phyloP scores from a whole-genome alignment of 139 green algal genomes.

The Astrephomene gubernaculifera region DNA sequence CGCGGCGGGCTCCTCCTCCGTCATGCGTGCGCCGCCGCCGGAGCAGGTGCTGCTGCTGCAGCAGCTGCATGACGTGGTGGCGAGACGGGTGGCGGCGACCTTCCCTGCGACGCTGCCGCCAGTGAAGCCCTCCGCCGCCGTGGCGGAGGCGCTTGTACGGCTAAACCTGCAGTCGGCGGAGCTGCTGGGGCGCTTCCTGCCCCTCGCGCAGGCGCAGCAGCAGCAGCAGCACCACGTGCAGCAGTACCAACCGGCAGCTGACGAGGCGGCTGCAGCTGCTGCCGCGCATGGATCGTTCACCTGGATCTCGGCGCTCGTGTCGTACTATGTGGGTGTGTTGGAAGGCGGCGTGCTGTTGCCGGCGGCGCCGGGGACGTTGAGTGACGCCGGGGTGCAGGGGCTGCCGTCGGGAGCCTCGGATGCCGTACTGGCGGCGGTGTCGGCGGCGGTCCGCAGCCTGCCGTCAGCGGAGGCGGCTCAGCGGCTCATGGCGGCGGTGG shows the following conservation, averaged over 20 bases:
- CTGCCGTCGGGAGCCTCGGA: neutral
- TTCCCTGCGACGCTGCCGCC: constrained; percentile 58
- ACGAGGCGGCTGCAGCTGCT: neutral
- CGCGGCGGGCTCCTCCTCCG: neutral
- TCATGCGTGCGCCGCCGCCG: neutral
- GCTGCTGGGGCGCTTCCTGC: constrained; percentile 64
- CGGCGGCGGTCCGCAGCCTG: constrained; percentile 7
- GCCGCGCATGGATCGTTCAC: neutral
- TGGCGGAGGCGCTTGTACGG: constrained; percentile 60
- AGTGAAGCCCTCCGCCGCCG: neutral
- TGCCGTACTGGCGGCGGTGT: constrained; percentile 33
- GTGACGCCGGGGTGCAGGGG: neutral
- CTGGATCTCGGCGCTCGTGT: constrained; percentile 41
- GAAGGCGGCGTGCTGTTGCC: constrained; percentile 46
- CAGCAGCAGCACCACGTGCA: no score
- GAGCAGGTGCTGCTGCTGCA: constrained; percentile 9
- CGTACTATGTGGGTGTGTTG: constrained; percentile 46
- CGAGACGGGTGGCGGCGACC: constrained; percentile 44
- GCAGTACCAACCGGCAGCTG: no score
- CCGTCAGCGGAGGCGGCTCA: neutral
- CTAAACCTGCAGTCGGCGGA: constrained; percentile 68
- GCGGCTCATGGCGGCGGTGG: constrained; percentile 46
- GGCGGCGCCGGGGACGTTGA: constrained; percentile 5
- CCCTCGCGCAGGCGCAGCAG: neutral
- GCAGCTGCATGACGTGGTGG: constrained; percentile 33